phyloP scores from a whole-genome alignment of 495 filamentous ascomycete genomes.

The Hypoxylon rickii region DNA sequence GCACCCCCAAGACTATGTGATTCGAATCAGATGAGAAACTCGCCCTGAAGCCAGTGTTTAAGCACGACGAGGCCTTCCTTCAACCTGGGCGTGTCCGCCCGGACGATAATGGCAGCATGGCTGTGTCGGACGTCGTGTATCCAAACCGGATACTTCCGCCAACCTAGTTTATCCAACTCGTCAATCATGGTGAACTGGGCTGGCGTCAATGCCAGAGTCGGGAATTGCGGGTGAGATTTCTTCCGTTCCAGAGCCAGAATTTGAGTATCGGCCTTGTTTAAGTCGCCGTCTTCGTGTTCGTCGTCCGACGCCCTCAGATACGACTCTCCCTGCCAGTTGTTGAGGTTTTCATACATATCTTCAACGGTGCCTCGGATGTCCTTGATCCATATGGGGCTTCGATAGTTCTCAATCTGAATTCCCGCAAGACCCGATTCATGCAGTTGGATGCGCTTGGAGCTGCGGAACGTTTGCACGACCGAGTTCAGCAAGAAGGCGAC shows the following conservation, averaged over 20 bases:
- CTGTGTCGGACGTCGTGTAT: conserved; percentile 80
- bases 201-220: conserved; percentile 74
- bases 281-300: conserved; percentile 21
- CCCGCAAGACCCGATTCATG: conserved; percentile 75
- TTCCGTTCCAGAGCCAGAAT: conserved; percentile 45
- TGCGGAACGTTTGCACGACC: conserved; percentile 72
- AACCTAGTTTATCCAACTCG: conserved; percentile 73
- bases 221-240: conserved; percentile 46
- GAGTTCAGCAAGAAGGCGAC: conserved; percentile 76
- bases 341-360: conserved; percentile 71
- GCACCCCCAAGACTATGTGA: neutral
- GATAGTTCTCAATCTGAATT: conserved; percentile 66
- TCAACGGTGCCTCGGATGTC: conserved; percentile 74
- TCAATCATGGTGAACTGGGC: conserved; percentile 84
- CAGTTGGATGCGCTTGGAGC: conserved; percentile 69
- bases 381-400: conserved; percentile 74
- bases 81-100: conserved; percentile 64
- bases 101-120: conserved; percentile 90
- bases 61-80: conserved; percentile 79
- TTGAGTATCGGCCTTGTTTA: conserved; percentile 23
- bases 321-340: conserved; percentile 62
- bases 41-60: conserved; percentile 77
- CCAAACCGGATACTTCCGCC: conserved; percentile 81
- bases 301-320: conserved; percentile 59
- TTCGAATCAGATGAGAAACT: conserved; percentile 65